phyloP scores from a whole-genome alignment of 164 flowering plant species.

The Echeveria elegans region DNA sequence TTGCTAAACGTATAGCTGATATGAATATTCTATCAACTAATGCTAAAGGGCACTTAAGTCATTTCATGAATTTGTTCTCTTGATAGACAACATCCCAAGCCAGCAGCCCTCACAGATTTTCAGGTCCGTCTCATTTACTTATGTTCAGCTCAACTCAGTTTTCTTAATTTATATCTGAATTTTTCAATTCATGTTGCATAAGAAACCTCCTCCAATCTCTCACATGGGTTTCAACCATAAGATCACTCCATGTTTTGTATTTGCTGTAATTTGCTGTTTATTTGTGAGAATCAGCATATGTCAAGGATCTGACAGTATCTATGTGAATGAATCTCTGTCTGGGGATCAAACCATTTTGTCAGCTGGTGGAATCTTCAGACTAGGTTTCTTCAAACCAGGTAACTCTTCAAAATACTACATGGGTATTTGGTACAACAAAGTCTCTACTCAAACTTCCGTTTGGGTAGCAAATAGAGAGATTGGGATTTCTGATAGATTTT shows the following conservation, averaged over 20 bases:
- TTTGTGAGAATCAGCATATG: slow-evolving; percentile 14
- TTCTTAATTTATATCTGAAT: background rate
- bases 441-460: slow-evolving; percentile 24
- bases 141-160: background rate
- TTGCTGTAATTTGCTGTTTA: slow-evolving; percentile 11
- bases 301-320: slow-evolving; percentile 30
- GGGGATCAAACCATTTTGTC: slow-evolving; percentile 48
- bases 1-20: background rate
- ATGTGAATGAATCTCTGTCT: slow-evolving; percentile 30
- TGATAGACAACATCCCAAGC: background rate
- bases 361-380: slow-evolving; percentile 26
- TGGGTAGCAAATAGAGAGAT: slow-evolving; percentile 65
- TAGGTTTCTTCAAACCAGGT: slow-evolving; percentile 67
- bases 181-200: background rate
- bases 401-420: slow-evolving; percentile 41
- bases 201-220: background rate
- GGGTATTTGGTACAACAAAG: slow-evolving; percentile 44
- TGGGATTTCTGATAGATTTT: slow-evolving; percentile 30
- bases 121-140: background rate
- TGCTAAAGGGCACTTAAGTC: background rate
- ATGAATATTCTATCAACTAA: background rate
- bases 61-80: background rate
- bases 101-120: too few species aligned
- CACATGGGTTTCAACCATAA: background rate
- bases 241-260: slow-evolving; percentile 1